These are phyloP conservation scores for Backusella mclennaniae DNA, from an alignment of 192 early-diverging fungal species.

Conservation along the genomic window DNA sequence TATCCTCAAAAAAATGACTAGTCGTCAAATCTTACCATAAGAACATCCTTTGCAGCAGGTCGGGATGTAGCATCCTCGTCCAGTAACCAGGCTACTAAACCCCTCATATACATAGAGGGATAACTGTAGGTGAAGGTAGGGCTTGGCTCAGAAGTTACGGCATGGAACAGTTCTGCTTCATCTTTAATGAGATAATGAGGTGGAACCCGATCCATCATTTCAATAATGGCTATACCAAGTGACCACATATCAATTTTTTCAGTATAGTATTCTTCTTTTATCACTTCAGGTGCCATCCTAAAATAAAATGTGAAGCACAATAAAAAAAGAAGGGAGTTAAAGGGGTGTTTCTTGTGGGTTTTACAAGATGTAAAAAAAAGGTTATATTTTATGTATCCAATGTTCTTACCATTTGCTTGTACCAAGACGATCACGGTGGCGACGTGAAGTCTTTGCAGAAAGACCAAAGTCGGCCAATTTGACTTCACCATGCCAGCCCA, in stretches of 20 bases:
- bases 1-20: background rate
- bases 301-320: background rate
- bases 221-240: conserved; percentile 45
- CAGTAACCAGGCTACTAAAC: conserved; percentile 40
- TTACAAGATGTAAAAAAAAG: background rate
- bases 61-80: conserved; percentile 32
- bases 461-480: conserved; percentile 48
- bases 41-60: conserved; percentile 37
- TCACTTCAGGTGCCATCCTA: conserved; percentile 52
- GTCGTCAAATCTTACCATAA: conserved; percentile 13
- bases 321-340: background rate
- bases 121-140: conserved; percentile 41
- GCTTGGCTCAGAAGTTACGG: conserved; percentile 29
- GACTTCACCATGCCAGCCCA: conserved; percentile 40
- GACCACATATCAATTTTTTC: conserved; percentile 55
- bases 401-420: conserved; percentile 37
- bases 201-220: conserved; percentile 49
- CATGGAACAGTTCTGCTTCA: conserved; percentile 37
- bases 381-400: background rate
- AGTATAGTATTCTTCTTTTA: conserved; percentile 41
- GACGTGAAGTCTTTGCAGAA: conserved; percentile 23
- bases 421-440: conserved; percentile 36
- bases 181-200: conserved; percentile 45
- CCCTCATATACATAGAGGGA: conserved; percentile 43
- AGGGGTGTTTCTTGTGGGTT: background rate